Evolutionary conservation across 352 stramenopile genomes (phyloP).

Genomic region (Globisporangium parvum): DNA sequence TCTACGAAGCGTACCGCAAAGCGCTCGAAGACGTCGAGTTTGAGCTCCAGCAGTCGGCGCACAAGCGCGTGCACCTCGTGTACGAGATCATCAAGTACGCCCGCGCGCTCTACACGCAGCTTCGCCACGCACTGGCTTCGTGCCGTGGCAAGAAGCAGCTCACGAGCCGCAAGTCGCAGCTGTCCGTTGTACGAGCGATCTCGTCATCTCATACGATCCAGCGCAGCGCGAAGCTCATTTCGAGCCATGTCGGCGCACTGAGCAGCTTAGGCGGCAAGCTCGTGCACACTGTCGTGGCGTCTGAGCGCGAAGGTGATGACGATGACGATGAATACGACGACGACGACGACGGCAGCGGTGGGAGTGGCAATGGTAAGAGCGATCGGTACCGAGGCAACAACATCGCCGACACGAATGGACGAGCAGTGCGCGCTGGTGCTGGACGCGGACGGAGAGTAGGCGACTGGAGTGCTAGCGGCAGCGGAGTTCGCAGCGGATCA

Average conservation of each 20-base stretch:
- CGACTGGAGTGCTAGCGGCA: no score
- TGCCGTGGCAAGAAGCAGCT: constrained; percentile 1
- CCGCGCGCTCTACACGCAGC: constrained; percentile 5
- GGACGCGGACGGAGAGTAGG: neutral
- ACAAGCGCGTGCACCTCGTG: constrained; percentile 21
- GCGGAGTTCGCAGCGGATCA: neutral
- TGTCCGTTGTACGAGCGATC: constrained; percentile 21
- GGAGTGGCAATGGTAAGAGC: neutral
- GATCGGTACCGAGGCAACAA: neutral
- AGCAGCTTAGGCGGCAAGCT: constrained; percentile 18
- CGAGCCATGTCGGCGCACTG: constrained; percentile 15
- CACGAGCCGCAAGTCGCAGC: constrained; percentile 3
- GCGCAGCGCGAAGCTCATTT: constrained; percentile 17
- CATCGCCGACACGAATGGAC: no score
- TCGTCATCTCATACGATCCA: constrained; percentile 10
- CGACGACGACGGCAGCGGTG: neutral
- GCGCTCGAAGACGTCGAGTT: constrained; percentile 24
- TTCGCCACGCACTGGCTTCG: neutral
- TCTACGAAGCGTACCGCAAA: constrained; percentile 34
- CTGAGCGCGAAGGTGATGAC: constrained; percentile 2
- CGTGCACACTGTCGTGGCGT: constrained; percentile 15
- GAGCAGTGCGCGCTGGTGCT: constrained; percentile 1
- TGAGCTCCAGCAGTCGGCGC: constrained; percentile 11
- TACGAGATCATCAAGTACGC: constrained; percentile 19
- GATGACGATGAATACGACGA: constrained; percentile 3